Conservation (phyloP, 371 early-diverging fungal species). For the Blakeslea trispora region DNA sequence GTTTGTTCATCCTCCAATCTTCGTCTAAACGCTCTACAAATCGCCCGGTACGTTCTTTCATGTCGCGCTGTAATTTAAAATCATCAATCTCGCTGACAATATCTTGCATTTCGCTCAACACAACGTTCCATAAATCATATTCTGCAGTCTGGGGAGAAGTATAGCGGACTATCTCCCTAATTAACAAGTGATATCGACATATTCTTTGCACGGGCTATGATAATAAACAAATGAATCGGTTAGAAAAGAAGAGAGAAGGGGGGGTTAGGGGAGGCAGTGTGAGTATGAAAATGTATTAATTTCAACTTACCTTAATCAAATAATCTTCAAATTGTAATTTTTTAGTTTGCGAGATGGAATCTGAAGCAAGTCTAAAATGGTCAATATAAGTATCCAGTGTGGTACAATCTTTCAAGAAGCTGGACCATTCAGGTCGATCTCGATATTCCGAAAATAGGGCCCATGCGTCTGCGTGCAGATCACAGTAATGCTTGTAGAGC, state of each 20-base stretch:
- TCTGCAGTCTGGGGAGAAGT: slow-evolving; percentile 32
- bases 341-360: slow-evolving; percentile 16
- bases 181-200: slow-evolving; percentile 48
- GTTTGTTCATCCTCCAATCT: slow-evolving; percentile 40
- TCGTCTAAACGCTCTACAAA: slow-evolving; percentile 44
- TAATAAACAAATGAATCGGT: slow-evolving; percentile 1
- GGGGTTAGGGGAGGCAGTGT: too few relatives aligned
- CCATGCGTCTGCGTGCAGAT: slow-evolving; percentile 42
- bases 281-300: too few relatives aligned
- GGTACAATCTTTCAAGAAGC: slow-evolving; percentile 37
- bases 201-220: slow-evolving; percentile 53
- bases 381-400: slow-evolving; percentile 14
- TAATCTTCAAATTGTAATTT: slow-evolving; percentile 52
- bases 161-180: slow-evolving; percentile 45
- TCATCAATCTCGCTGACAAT: slow-evolving; percentile 42
- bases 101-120: slow-evolving; percentile 34
- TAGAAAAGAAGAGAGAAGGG: background rate
- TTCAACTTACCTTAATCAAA: slow-evolving; percentile 39
- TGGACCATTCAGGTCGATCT: slow-evolving; percentile 44
- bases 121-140: slow-evolving; percentile 25
- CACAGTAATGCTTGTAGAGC: slow-evolving; percentile 47
- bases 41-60: slow-evolving; percentile 35
- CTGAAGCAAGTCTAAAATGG: background rate
- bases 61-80: slow-evolving; percentile 33
- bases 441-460: slow-evolving; percentile 39